phyloP scores from a whole-genome alignment of 2,329 filamentous ascomycete genomes.

The Colletotrichum sp. region DNA sequence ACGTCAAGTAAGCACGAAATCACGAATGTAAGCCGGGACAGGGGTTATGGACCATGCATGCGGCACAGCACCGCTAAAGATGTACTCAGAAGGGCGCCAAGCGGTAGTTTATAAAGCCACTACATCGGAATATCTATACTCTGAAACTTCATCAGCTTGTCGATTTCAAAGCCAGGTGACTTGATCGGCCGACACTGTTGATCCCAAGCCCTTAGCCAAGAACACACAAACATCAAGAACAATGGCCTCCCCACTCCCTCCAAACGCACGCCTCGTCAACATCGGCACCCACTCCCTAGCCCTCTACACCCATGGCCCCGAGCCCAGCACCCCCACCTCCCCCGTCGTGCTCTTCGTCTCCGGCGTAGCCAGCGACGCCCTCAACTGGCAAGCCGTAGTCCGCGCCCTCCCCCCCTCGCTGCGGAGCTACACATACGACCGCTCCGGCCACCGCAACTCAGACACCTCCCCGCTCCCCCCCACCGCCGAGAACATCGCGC shows the following conservation, averaged over 20 bases:
- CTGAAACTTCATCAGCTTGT: background rate
- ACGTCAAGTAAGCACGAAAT: background rate
- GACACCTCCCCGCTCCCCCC: background rate
- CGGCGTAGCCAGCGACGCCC: slow-evolving; percentile 4
- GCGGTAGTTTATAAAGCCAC: background rate
- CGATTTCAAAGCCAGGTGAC: background rate
- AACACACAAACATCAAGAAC: background rate
- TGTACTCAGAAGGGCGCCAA: background rate
- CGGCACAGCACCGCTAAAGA: background rate
- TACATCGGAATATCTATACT: accelerated
- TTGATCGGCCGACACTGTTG: background rate
- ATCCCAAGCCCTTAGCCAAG: background rate
- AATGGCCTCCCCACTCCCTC: background rate
- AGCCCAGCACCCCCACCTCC: background rate
- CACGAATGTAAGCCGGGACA: background rate
- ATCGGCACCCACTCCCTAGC: slow-evolving; percentile 7
- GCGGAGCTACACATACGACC: slow-evolving; percentile 8
- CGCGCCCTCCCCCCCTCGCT: background rate
- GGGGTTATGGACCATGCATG: background rate
- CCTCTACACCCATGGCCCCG: background rate
- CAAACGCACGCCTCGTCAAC: background rate
- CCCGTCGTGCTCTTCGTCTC: background rate
- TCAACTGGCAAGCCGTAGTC: slow-evolving; percentile 4
- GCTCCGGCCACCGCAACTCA: background rate
- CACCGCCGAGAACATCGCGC: background rate